phyloP scores from a whole-genome alignment of 78 protist genomes.

The Dictyostelium brefeldianum region DNA sequence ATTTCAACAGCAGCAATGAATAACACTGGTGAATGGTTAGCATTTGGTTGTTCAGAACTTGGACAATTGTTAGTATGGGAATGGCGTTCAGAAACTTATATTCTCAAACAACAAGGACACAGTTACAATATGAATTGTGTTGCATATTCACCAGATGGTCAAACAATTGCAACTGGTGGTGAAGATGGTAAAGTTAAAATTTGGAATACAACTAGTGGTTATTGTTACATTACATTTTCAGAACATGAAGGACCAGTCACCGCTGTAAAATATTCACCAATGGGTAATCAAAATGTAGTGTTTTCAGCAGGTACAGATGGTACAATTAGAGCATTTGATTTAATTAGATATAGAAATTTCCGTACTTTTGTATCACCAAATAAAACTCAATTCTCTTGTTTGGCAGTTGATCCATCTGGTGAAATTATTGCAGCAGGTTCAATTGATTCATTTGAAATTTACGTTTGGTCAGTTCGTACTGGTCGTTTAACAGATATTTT shows the following conservation, averaged over 20 bases:
- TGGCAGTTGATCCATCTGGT: constrained; percentile 94
- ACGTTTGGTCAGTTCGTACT: constrained; percentile 94
- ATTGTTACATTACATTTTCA: constrained; percentile 94
- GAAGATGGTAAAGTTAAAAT: constrained; percentile 93
- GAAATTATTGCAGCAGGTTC: constrained; percentile 95
- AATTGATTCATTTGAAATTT: constrained; percentile 85
- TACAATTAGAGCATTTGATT: constrained; percentile 95
- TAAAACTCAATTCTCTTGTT: constrained; percentile 75
- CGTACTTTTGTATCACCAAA: constrained; percentile 85
- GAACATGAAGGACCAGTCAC: constrained; percentile 95
- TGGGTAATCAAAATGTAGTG: constrained; percentile 83
- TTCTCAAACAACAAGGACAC: constrained; percentile 91
- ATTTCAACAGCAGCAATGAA: constrained; percentile 84
- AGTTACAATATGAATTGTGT: constrained; percentile 77
- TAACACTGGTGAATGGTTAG: constrained; percentile 96
- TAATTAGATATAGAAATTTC: constrained; percentile 94
- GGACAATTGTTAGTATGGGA: constrained; percentile 98
- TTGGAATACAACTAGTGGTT: constrained; percentile 92
- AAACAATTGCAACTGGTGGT: constrained; percentile 92
- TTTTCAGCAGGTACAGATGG: constrained; percentile 92
- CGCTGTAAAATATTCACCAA: constrained; percentile 76
- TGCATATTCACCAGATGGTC: constrained; percentile 94
- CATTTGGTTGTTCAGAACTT: constrained; percentile 87
- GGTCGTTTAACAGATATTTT: constrained; percentile 95
- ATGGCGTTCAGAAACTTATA: constrained; percentile 95